These are phyloP conservation scores for Alternaria ethzedia DNA, from an alignment of 2,329 filamentous ascomycete species.

Conservation along the genomic window DNA sequence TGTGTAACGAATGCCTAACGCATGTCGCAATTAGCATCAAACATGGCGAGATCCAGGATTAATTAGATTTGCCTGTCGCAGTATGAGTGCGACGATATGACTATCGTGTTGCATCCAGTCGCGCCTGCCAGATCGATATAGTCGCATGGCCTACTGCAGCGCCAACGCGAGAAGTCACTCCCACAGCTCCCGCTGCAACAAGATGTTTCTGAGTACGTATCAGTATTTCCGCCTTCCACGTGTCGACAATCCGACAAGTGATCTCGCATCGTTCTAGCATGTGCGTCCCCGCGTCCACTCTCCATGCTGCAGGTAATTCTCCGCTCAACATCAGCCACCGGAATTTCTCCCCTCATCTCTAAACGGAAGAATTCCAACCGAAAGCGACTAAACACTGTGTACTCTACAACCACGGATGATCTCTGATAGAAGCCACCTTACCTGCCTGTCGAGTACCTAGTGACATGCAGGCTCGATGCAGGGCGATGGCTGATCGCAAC, in stretches of 20 bases:
- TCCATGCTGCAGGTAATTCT: constrained; percentile 2
- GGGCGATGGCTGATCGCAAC: constrained; percentile 3
- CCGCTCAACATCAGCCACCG: background rate
- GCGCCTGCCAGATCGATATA: background rate
- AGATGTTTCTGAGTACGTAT: background rate
- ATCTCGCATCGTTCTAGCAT: background rate
- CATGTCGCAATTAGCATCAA: background rate
- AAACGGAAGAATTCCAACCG: background rate
- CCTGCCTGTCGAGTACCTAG: background rate
- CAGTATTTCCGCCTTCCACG: background rate
- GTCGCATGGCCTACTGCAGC: background rate
- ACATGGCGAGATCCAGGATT: background rate
- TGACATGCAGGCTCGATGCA: background rate
- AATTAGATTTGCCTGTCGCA: too few species aligned
- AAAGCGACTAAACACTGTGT: background rate
- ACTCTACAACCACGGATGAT: background rate
- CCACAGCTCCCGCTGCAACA: background rate
- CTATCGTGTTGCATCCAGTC: too few species aligned
- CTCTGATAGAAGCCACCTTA: background rate
- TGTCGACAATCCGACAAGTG: background rate
- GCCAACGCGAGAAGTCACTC: background rate
- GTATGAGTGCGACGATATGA: background rate
- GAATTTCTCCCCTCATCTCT: background rate
- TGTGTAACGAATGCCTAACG: background rate
- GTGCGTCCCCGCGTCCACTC: background rate